Conservation (phyloP, 805 yeast genomes). For the Metschnikowia colocasiae region DNA sequence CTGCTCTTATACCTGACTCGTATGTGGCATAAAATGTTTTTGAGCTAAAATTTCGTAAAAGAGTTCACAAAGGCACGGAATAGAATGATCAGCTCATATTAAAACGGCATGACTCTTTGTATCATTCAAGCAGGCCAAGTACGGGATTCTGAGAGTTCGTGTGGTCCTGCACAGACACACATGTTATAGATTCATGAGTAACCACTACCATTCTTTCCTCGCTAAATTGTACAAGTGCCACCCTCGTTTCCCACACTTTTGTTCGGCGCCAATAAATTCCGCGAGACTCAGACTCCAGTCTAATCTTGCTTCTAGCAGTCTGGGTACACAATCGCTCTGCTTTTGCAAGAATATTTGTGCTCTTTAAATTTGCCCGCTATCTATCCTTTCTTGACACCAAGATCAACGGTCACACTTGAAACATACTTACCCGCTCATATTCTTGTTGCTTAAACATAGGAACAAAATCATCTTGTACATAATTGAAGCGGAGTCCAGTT, state of each 20-base stretch:
- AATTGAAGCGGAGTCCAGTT: conserved; percentile 14
- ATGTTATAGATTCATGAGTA: not conserved
- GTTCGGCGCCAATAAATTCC: conserved; percentile 4
- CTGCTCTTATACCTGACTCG: not conserved
- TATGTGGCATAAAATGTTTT: not conserved
- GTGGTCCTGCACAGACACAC: conserved; percentile 1
- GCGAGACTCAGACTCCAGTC: not conserved
- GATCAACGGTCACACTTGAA: not conserved
- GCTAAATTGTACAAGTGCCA: conserved; percentile 1
- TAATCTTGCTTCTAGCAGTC: conserved; percentile 1
- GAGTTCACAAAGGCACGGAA: no score
- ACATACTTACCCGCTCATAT: not conserved
- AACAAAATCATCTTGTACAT: conserved; percentile 15
- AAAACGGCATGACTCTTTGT: not conserved
- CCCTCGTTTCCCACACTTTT: conserved; percentile 2
- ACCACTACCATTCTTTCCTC: not conserved
- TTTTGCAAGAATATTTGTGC: not conserved
- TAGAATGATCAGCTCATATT: no score
- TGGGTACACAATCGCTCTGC: conserved; percentile 1
- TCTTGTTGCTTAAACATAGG: not conserved
- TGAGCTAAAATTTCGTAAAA: not conserved
- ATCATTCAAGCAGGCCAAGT: not conserved
- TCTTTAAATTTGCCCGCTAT: not conserved
- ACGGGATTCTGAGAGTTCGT: not conserved
- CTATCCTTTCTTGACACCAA: not conserved